Percentiles rank a stretch among this genome's conserved stretches.
These are phyloP conservation scores for Phytophthora crassamura DNA, from an alignment of 352 stramenopile genomes.

Conservation along the genomic window DNA sequence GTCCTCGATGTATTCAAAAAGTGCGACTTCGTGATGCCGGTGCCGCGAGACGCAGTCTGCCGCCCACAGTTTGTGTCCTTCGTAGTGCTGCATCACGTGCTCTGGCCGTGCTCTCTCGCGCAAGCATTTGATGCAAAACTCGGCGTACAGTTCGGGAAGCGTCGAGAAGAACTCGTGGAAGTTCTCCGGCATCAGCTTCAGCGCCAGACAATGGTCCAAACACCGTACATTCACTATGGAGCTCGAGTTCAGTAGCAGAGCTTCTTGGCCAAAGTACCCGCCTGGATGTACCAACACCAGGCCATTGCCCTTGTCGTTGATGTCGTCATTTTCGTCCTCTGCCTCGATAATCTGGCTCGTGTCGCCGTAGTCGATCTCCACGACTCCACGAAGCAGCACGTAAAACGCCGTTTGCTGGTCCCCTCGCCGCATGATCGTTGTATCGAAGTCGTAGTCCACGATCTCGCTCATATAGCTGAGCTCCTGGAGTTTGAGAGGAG, in stretches of 20 bases:
- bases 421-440: constrained; percentile 38
- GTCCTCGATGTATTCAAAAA: constrained; percentile 77
- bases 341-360: constrained; percentile 11
- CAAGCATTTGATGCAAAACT: constrained; percentile 78
- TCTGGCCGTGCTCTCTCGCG: constrained; percentile 51
- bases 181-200: constrained; percentile 44
- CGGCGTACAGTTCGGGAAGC: constrained; percentile 61
- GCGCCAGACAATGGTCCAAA: constrained; percentile 53
- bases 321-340: constrained; percentile 10
- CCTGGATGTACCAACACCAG: constrained; percentile 51
- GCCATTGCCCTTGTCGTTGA: constrained; percentile 15
- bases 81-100: constrained; percentile 78
- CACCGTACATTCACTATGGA: constrained; percentile 47
- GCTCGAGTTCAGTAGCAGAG: constrained; percentile 54
- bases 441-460: constrained; percentile 38
- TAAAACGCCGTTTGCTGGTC: constrained; percentile 50
- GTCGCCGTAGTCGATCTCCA: constrained; percentile 43
- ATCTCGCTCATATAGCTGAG: constrained; percentile 63
- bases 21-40: constrained; percentile 52
- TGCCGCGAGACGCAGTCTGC: constrained; percentile 58
- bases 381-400: constrained; percentile 50
- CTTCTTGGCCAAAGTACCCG: constrained; percentile 74
- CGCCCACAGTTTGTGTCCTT: constrained; percentile 61
- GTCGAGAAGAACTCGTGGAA: constrained; percentile 68
- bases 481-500: constrained; percentile 60